phyloP scores from a whole-genome alignment of 805 yeast species.

The Candida nanaspora region DNA sequence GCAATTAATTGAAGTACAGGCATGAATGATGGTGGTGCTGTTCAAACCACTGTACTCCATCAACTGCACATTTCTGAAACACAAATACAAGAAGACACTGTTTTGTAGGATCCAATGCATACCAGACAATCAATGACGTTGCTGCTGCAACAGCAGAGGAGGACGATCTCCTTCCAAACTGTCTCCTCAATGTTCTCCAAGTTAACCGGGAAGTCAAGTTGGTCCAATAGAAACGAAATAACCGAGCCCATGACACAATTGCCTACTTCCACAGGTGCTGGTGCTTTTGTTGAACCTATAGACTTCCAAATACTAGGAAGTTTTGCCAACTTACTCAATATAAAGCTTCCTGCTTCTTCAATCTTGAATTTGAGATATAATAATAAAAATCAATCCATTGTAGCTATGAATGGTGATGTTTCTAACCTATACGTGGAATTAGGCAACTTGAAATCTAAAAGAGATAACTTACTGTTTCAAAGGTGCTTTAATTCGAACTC shows the following conservation, averaged over 20 bases:
- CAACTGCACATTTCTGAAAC: too few relatives aligned
- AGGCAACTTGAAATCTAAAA: slow-evolving; percentile 11
- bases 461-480: slow-evolving; percentile 22
- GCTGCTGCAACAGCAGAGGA: too few relatives aligned
- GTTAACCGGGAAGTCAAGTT: background rate
- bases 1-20: too few relatives aligned
- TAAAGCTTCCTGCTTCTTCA: slow-evolving; percentile 36
- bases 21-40: too few relatives aligned
- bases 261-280: slow-evolving; percentile 36
- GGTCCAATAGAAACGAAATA: background rate
- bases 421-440: slow-evolving; percentile 22
- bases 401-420: slow-evolving; percentile 39
- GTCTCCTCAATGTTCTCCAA: slow-evolving; percentile 1
- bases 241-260: slow-evolving; percentile 15
- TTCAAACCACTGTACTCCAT: too few relatives aligned
- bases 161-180: slow-evolving; percentile 2
- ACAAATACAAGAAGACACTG: too few relatives aligned
- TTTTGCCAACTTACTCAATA: slow-evolving; percentile 31
- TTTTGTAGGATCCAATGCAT: too few relatives aligned
- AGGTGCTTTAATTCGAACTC: slow-evolving; percentile 23
- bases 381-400: slow-evolving; percentile 30
- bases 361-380: slow-evolving; percentile 28
- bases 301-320: slow-evolving; percentile 34
- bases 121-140: too few relatives aligned
- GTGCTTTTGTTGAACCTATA: slow-evolving; percentile 39